A percentile compares a stretch with the other conserved stretches of the same genome.
Conservation (phyloP, 2,329 filamentous ascomycete genomes). For the Fusarium longipes region DNA sequence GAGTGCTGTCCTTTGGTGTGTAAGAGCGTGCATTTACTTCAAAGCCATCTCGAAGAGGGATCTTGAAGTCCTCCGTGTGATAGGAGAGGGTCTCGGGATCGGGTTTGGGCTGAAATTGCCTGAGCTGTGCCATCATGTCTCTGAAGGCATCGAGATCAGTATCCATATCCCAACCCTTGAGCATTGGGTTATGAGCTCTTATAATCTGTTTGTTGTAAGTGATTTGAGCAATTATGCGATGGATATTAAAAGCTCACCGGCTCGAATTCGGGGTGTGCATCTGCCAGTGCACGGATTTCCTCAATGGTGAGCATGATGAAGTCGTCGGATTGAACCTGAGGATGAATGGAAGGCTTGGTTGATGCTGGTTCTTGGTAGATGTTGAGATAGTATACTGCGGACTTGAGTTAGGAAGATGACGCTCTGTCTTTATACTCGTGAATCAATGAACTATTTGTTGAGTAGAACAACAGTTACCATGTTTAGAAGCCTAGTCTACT, state of each 20-base stretch:
- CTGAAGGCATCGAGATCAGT: conserved; percentile 42
- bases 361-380: background rate
- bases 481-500: background rate
- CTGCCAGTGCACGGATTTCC: conserved; percentile 38
- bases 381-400: background rate
- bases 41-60: conserved; percentile 40
- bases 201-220: conserved; percentile 24
- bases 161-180: conserved; percentile 37
- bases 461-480: background rate
- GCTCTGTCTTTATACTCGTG: conserved; percentile 8
- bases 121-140: conserved; percentile 28
- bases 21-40: conserved; percentile 40
- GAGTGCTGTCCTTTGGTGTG: conserved; percentile 25
- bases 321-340: background rate
- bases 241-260: conserved; percentile 5
- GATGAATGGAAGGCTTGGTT: no score
- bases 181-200: conserved; percentile 31
- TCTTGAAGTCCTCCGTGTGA: conserved; percentile 37
- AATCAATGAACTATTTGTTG: conserved; percentile 1
- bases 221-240: background rate
- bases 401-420: background rate
- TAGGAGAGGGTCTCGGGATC: conserved; percentile 34
- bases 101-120: conserved; percentile 14
- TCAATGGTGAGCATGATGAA: conserved; percentile 44
- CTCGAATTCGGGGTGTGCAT: conserved; percentile 37